phyloP scores from a whole-genome alignment of 129 eudicot genomes.

The Artemisia tridentata region DNA sequence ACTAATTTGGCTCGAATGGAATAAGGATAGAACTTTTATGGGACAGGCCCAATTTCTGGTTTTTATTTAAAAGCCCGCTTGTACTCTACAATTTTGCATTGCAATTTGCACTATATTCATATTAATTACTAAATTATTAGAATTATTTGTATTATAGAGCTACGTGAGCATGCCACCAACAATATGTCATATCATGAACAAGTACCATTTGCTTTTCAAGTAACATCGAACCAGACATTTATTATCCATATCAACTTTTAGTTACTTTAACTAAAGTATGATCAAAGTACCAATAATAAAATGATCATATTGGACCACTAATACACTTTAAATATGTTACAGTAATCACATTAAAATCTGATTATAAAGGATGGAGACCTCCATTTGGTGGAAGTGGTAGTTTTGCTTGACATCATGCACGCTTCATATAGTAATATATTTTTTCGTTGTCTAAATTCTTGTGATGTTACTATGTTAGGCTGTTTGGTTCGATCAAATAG shows the following conservation, averaged over 20 bases:
- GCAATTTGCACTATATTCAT: too few relatives aligned
- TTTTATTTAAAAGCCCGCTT: too few relatives aligned
- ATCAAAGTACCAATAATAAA: slow-evolving; percentile 21
- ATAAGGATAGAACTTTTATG: too few relatives aligned
- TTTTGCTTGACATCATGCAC: slow-evolving; percentile 51
- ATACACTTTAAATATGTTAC: slow-evolving; percentile 13
- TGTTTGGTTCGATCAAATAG: too few relatives aligned
- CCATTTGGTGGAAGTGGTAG: slow-evolving; percentile 39
- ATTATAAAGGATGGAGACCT: slow-evolving; percentile 32
- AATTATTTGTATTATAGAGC: too few relatives aligned
- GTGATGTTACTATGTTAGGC: too few relatives aligned
- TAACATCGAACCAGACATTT: slow-evolving; percentile 13
- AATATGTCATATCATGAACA: slow-evolving; percentile 21
- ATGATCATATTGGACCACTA: slow-evolving; percentile 39
- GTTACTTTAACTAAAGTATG: slow-evolving; percentile 29
- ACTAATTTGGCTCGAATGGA: too few relatives aligned
- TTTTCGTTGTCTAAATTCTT: background rate
- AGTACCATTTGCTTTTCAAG: slow-evolving; percentile 11
- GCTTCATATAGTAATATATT: slow-evolving; percentile 22
- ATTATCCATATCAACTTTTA: slow-evolving; percentile 20
- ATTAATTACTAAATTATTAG: too few relatives aligned
- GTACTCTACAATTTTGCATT: too few relatives aligned
- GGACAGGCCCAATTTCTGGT: too few relatives aligned
- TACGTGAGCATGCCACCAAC: slow-evolving; percentile 6
- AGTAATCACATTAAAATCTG: slow-evolving; percentile 23